A percentile compares a stretch with the other conserved stretches of the same genome.
phyloP scores from a whole-genome alignment of 2,329 filamentous ascomycete species.

The Pseudogymnoascus sp. region DNA sequence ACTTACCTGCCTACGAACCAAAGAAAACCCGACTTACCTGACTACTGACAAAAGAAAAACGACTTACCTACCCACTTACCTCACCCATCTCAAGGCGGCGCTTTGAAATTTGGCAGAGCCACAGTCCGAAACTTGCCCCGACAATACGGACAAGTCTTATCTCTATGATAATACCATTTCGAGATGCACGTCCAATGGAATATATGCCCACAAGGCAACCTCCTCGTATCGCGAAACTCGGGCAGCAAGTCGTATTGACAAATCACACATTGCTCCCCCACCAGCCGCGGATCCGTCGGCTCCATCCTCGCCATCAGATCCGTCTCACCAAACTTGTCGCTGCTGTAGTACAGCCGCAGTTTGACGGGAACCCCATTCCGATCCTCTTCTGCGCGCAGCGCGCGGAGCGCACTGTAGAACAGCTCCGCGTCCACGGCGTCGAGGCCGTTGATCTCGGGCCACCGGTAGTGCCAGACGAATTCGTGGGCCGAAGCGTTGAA shows the following conservation, averaged over 20 bases:
- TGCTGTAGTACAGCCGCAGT: neutral
- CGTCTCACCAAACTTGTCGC: neutral
- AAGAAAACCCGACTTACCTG: neutral
- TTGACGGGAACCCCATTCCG: neutral
- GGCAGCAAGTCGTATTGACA: neutral
- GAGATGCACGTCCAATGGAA: neutral
- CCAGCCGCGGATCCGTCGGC: neutral
- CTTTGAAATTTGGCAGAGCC: neutral
- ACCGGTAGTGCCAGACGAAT: neutral
- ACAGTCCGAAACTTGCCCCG: neutral
- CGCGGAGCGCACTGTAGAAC: neutral
- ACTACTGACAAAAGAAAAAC: neutral
- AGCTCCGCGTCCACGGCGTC: neutral
- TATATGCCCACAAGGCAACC: neutral
- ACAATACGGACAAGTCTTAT: neutral
- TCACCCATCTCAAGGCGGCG: neutral
- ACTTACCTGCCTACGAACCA: neutral
- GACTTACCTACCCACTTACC: neutral
- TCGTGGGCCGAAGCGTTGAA: neutral
- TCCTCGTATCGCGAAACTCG: neutral
- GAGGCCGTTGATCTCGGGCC: neutral
- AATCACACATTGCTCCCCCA: neutral
- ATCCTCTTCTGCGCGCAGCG: neutral
- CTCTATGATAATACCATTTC: neutral
- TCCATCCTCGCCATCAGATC: neutral